Conservation (phyloP, 805 yeast species). For the Hanseniaspora pseudoguilliermondii region DNA sequence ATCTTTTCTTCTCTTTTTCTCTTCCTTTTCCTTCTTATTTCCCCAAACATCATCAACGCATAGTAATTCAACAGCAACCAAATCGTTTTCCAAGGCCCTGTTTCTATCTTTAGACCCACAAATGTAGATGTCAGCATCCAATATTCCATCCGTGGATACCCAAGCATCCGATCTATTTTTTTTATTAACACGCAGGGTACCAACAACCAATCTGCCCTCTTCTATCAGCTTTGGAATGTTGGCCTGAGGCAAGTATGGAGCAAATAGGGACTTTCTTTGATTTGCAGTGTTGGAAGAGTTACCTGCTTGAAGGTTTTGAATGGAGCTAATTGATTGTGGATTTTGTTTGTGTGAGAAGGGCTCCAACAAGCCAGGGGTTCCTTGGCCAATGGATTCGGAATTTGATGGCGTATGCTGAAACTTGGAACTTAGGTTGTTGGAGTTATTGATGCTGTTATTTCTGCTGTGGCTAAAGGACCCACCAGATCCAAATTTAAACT, state of each 20-base stretch:
- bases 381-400: constrained; percentile 28
- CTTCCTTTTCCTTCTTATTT: constrained; percentile 91
- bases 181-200: constrained; percentile 84
- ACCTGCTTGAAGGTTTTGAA: constrained; percentile 26
- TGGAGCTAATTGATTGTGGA: constrained; percentile 53
- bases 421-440: constrained; percentile 15
- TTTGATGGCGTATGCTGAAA: constrained; percentile 11
- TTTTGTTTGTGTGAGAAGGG: constrained; percentile 55
- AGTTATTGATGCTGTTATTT: constrained; percentile 32
- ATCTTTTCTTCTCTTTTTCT: constrained; percentile 83
- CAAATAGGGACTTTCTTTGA: constrained; percentile 69
- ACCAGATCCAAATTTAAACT: constrained; percentile 33
- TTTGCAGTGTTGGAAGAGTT: constrained; percentile 29
- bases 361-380: constrained; percentile 21
- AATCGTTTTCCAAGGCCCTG: constrained; percentile 91
- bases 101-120: constrained; percentile 98
- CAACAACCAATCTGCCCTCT: constrained; percentile 86
- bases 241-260: constrained; percentile 91
- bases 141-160: constrained; percentile 89
- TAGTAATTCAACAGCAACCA: constrained; percentile 87
- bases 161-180: constrained; percentile 96
- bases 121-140: constrained; percentile 93
- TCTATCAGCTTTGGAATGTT: constrained; percentile 77
- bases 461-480: constrained; percentile 42
- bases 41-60: constrained; percentile 98